phyloP scores from a whole-genome alignment of 352 stramenopile genomes.

The Phytophthora pini region DNA sequence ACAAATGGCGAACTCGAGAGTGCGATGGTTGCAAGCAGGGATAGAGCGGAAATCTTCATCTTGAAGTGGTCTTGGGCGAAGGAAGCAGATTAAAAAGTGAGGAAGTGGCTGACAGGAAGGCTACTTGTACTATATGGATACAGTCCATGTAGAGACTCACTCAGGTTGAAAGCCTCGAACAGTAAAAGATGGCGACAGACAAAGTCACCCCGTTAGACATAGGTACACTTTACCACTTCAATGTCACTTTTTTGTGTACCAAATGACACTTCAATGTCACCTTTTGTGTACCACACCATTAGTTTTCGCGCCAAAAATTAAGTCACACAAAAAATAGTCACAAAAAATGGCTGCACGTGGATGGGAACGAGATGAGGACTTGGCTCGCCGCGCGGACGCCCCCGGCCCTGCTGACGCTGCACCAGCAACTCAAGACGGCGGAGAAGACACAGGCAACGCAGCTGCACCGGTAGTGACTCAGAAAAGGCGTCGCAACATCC shows the following conservation, averaged over 20 bases:
- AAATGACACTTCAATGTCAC: not conserved
- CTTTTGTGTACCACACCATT: slow-evolving; percentile 7
- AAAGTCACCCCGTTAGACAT: no score
- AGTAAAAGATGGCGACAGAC: slow-evolving; percentile 3
- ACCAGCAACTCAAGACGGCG: slow-evolving; percentile 9
- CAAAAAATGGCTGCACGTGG: slow-evolving; percentile 50
- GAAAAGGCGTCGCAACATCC: slow-evolving; percentile 59
- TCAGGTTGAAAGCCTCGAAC: slow-evolving; percentile 4
- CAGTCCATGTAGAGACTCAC: not conserved
- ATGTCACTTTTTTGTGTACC: not conserved
- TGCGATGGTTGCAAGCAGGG: not conserved
- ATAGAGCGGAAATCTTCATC: slow-evolving; percentile 18
- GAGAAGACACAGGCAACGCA: slow-evolving; percentile 5
- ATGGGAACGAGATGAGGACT: slow-evolving; percentile 67
- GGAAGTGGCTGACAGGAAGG: not conserved
- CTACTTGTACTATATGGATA: no score
- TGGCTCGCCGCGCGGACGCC: slow-evolving; percentile 25
- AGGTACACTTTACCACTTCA: slow-evolving; percentile 13
- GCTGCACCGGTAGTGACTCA: slow-evolving; percentile 3
- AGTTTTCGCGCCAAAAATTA: slow-evolving; percentile 34
- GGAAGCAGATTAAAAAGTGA: slow-evolving; percentile 20
- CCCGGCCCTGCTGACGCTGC: not conserved
- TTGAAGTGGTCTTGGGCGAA: not conserved
- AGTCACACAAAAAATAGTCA: not conserved
- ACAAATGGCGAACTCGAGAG: not conserved